Evolutionary conservation across 73 alveolate genomes (phyloP), one percentile per base, ranked within the genome.

Genomic region (Paramecium sexaurelia): DNA sequence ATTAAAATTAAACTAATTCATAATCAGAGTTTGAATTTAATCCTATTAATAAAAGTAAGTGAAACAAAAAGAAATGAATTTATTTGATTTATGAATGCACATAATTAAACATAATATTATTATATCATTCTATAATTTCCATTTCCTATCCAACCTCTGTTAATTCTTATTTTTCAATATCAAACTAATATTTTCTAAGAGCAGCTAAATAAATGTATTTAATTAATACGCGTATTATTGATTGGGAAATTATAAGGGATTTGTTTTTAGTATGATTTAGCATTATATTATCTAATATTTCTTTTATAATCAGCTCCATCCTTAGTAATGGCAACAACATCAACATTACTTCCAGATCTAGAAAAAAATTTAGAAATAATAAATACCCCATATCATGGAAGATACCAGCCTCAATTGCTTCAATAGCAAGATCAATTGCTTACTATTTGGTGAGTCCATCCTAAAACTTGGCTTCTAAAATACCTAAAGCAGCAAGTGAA

Each of bases 401-500:
- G 89, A 98, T 97, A 92, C 99, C 99, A 71, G 99, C 98, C 90
- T 96, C 99, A 57, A 97, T 93, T 8, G 99, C 98, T 87, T 75
- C 93, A 55, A 94, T 93, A 41, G 93, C 96, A 37, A 98, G 47
- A 32, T 94, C 95, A 41, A 95, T 91, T 55, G 99, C 99, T 87
- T 97, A 98, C 83, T 96, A 98, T 86, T 92, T 73, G 56, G 96
- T 94, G 96, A 96, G 91, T 75, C 75, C 92, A 87, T 98, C 99
- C 68, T 94, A 95, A 97, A 94, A 98, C 41, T 95, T 94, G 85
- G 99, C 96, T 92, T 98, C 99, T 91, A 98, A 83, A 61, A 98
- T 96, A 51, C 98, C 97, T 97, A 97, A 96, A 7, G 99, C 99
- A 75, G 99, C 99, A 43, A 98, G 94, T 61, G 98, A 94, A 33